These are phyloP conservation scores for Aureobasidium sp. DNA, from an alignment of 2,329 filamentous ascomycete species.

Conservation along the genomic window DNA sequence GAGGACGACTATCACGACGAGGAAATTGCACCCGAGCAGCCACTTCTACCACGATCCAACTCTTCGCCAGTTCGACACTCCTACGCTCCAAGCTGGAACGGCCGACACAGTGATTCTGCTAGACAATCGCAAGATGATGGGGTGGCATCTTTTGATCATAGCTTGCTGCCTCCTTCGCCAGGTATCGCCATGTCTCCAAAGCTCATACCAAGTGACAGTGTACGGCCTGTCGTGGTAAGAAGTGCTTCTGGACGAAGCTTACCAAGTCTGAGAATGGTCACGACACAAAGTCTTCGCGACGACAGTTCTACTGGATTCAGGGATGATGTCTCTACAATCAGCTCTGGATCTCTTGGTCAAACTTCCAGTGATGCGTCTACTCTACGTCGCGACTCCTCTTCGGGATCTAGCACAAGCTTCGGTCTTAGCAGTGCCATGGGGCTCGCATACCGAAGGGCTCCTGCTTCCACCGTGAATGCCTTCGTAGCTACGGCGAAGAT, in stretches of 20 bases:
- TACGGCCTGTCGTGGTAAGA: background rate
- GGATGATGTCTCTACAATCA: slow-evolving; percentile 4
- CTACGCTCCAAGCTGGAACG: background rate
- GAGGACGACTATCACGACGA: background rate
- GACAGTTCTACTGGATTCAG: background rate
- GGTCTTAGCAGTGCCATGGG: slow-evolving; percentile 16
- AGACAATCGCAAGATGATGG: slow-evolving; percentile 1
- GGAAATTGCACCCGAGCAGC: slow-evolving; percentile 6
- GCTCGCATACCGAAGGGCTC: slow-evolving; percentile 7
- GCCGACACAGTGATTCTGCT: background rate
- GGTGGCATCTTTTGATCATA: background rate
- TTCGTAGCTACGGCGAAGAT: slow-evolving; percentile 21
- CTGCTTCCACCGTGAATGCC: slow-evolving; percentile 19
- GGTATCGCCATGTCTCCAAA: background rate
- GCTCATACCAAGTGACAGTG: background rate
- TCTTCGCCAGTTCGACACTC: background rate
- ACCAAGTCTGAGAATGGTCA: background rate
- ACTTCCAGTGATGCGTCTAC: slow-evolving; percentile 15
- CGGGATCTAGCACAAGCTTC: slow-evolving; percentile 15
- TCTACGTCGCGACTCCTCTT: slow-evolving; percentile 8
- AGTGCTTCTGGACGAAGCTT: slow-evolving; percentile 6
- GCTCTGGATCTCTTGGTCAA: background rate
- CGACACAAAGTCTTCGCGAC: slow-evolving; percentile 3
- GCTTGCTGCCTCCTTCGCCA: background rate
- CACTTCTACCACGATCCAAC: background rate